phyloP scores from a whole-genome alignment of 2,329 filamentous ascomycete species.

The Verticillium nubilum region DNA sequence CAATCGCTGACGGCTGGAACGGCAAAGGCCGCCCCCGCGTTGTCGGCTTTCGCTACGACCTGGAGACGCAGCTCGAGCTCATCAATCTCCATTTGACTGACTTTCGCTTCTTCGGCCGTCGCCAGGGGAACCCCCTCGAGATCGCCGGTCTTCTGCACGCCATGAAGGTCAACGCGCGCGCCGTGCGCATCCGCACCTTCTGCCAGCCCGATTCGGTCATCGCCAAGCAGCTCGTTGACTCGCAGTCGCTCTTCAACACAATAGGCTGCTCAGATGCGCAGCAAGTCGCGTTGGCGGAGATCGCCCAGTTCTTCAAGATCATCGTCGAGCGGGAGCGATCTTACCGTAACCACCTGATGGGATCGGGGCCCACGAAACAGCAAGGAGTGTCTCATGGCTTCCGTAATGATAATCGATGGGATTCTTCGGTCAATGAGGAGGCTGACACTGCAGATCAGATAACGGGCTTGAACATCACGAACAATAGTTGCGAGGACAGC shows the following conservation, averaged over 20 bases:
- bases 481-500: neutral
- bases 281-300: conserved; percentile 42
- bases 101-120: conserved; percentile 49
- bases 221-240: conserved; percentile 51
- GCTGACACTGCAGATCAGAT: neutral
- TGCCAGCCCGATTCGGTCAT: conserved; percentile 54
- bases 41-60: conserved; percentile 52
- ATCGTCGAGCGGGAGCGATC: conserved; percentile 41
- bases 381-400: neutral
- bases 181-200: conserved; percentile 48
- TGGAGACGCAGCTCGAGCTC: conserved; percentile 56
- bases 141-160: conserved; percentile 43
- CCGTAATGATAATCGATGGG: conserved; percentile 4
- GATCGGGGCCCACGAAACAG: neutral
- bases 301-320: conserved; percentile 49
- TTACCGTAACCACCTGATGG: conserved; percentile 16
- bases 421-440: neutral
- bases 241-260: conserved; percentile 44
- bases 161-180: conserved; percentile 47
- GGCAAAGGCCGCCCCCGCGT: conserved; percentile 49
- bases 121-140: conserved; percentile 34
- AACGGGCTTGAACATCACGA: neutral
- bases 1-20: conserved; percentile 45
- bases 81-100: conserved; percentile 41
- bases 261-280: conserved; percentile 37